A percentile compares a stretch with the other conserved stretches of the same genome.
phyloP scores from a whole-genome alignment of 495 filamentous ascomycete species.

The Rhypophila decipiens region DNA sequence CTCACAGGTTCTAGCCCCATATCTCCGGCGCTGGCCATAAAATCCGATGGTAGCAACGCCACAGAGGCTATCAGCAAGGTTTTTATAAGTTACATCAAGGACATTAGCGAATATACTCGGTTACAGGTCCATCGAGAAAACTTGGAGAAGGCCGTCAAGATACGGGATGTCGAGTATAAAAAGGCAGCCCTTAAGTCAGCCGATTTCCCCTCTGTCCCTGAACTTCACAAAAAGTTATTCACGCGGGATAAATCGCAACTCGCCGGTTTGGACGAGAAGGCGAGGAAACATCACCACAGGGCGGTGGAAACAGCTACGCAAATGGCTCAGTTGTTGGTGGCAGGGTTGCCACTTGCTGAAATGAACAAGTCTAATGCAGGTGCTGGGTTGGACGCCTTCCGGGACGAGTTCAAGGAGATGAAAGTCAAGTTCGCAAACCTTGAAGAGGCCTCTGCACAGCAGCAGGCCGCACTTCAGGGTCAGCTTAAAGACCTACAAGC shows the following conservation, averaged over 20 bases:
- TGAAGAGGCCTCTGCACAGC: neutral
- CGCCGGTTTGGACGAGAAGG: neutral
- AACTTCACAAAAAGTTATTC: conserved; percentile 20
- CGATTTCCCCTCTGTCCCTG: conserved; percentile 25
- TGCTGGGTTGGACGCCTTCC: neutral
- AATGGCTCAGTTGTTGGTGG: neutral
- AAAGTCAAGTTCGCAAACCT: conserved; percentile 5
- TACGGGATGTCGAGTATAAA: conserved; percentile 18
- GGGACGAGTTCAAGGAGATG: neutral
- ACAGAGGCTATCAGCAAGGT: neutral
- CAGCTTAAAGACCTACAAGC: neutral
- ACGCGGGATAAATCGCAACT: neutral
- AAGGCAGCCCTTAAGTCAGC: conserved; percentile 14
- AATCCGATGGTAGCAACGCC: neutral
- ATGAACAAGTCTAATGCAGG: neutral
- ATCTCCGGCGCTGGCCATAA: neutral
- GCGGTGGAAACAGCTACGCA: neutral
- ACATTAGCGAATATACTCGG: neutral
- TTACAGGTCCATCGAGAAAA: conserved; percentile 5
- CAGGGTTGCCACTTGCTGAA: neutral
- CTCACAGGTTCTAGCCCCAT: neutral
- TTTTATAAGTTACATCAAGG: neutral
- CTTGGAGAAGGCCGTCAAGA: conserved; percentile 8
- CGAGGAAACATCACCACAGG: neutral
- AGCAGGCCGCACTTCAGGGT: neutral